Evolutionary conservation across 257 asterid species (phyloP).

Genomic region (Solanum lignicaule): DNA sequence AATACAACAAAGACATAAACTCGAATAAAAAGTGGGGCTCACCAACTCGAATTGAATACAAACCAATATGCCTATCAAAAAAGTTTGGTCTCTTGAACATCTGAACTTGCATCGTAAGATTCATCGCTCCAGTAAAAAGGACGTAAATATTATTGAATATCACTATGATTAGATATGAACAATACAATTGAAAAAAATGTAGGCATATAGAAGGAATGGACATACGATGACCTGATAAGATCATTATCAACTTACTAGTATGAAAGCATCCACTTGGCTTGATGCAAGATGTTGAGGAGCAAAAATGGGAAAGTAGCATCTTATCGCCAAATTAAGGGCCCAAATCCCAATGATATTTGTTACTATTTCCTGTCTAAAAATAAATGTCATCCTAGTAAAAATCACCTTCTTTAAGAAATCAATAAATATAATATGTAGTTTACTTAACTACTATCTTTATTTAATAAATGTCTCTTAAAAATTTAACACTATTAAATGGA

Average conservation of each 20-base stretch:
- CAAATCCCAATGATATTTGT: not conserved
- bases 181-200: no score
- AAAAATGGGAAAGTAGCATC: not conserved
- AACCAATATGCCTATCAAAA: not conserved
- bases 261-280: no score
- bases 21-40: not conserved
- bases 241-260: not conserved
- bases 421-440: no score
- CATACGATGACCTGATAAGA: no score
- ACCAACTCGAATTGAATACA: not conserved
- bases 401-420: not conserved
- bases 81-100: not conserved
- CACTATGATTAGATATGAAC: not conserved
- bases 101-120: no score
- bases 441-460: no score
- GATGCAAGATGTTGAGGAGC: not conserved
- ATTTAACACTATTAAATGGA: not conserved
- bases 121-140: no score
- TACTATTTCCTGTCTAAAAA: not conserved
- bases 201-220: no score
- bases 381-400: no score
- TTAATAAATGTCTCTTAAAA: not conserved
- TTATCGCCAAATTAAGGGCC: not conserved
- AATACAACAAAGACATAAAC: not conserved
- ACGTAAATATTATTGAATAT: not conserved